Conservation (phyloP, 2,329 filamentous ascomycete species). For the Sporothrix protearum region DNA sequence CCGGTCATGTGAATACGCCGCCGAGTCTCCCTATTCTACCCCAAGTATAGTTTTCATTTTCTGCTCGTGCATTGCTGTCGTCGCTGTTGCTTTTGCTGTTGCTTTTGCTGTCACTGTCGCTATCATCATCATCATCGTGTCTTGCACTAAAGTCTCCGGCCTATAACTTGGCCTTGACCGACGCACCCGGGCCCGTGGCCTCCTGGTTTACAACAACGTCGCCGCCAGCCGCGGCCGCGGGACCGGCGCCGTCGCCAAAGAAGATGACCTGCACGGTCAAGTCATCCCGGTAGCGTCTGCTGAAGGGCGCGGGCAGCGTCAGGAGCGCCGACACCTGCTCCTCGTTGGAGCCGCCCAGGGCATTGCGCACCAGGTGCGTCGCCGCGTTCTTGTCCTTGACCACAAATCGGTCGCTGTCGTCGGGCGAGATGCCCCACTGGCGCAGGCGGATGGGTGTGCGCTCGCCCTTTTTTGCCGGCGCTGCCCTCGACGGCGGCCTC, state of each 20-base stretch:
- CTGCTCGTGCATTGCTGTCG: neutral
- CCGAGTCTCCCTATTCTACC: neutral
- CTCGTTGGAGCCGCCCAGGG: conserved; percentile 84
- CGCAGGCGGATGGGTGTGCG: conserved; percentile 81
- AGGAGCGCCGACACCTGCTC: conserved; percentile 92
- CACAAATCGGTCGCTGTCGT: conserved; percentile 76
- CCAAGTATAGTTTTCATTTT: neutral
- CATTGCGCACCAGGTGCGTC: conserved; percentile 92
- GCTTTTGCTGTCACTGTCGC: neutral
- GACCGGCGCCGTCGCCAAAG: conserved; percentile 70
- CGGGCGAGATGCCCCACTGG: conserved; percentile 81
- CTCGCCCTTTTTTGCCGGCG: conserved; percentile 62
- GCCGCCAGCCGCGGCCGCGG: conserved; percentile 42
- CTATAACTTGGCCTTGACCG: conserved; percentile 36
- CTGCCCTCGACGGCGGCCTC: conserved; percentile 53
- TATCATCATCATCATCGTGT: neutral
- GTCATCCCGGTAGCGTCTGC: conserved; percentile 88
- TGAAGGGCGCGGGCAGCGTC: conserved; percentile 87
- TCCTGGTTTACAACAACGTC: conserved; percentile 81
- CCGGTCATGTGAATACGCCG: conserved; percentile 1
- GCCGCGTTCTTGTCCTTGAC: conserved; percentile 95
- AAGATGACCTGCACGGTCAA: conserved; percentile 98
- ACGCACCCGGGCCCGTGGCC: conserved; percentile 60
- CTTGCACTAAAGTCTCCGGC: neutral
- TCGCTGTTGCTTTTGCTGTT: too few relatives aligned